Base-by-base conservation (phyloP, 331 rosid species). In the Malus hybrid region DNA sequence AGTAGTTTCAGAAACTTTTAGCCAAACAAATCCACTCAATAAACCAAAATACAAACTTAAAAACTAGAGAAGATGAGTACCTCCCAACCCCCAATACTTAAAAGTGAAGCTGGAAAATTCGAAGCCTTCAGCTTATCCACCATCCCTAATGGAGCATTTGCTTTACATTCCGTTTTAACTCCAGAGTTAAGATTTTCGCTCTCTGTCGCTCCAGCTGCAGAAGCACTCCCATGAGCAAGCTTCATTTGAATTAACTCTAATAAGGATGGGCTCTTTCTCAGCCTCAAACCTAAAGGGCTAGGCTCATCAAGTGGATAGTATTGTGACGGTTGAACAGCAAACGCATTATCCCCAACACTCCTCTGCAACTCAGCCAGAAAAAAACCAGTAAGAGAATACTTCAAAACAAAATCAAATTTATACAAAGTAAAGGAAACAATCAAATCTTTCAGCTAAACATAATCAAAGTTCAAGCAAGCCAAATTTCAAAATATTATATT, bases 71-170 rank as follows among this genome's bases (percentile, higher is more conserved):
- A 65, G 10, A 42, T 88, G 19, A 50, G 56, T 50, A 94, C 99
- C 99, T 92, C 99, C 99, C 99, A 94, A 66, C 81, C 73, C 57
- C 99, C 99, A 11, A 94, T 94, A 75, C 76, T 89, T 36, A 94
- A 71, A 70, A 87, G 82, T 15, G 85, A 84, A 73, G 97, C 99
- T 7, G 99, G 92, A 75, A 94, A 94, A 73, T 94, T 94, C 1
- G 97, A 92, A 75, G 99, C 99, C 83, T 92, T 94, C 3, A 90
- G 87, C 90, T 89, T 94, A 81, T 94, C 97, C 16, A 73, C 20
- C 5, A 82, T 10, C 59, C 85, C 75, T 9, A 77, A 65, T 11
- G 79, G 75, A 63, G 83, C 69, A 72, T 82, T 77, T 67, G 66
- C 83, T 54, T 77, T 84, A 56, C 56, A 74, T 59, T 86, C 95